Conservation (phyloP, 805 yeast genomes). For the Pichia phayaonensis region DNA sequence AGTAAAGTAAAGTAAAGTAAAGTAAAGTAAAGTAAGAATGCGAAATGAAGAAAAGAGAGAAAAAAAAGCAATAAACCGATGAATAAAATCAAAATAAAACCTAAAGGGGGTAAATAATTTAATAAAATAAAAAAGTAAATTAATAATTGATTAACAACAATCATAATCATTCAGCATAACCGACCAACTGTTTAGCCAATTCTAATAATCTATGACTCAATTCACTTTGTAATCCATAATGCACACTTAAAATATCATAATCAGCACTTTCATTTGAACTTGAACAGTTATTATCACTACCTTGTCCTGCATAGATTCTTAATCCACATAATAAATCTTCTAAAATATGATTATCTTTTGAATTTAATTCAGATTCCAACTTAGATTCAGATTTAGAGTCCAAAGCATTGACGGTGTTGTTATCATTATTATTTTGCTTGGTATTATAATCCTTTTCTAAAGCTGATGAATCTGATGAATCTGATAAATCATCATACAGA, state of each 20-base stretch:
- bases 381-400: background rate
- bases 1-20: background rate
- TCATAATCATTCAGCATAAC: slow-evolving; percentile 15
- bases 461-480: no score
- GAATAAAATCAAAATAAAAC: no score
- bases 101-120: no score
- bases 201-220: slow-evolving; percentile 24
- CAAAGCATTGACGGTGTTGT: no score
- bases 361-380: background rate
- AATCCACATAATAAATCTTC: slow-evolving; percentile 10
- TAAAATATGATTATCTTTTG: slow-evolving; percentile 1
- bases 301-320: slow-evolving; percentile 11
- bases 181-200: slow-evolving; percentile 24
- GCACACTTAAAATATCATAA: slow-evolving; percentile 19
- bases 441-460: no score
- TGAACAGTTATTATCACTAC: background rate
- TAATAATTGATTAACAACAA: background rate
- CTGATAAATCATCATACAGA: background rate
- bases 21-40: background rate
- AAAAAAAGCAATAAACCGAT: background rate
- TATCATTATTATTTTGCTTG: no score
- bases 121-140: no score
- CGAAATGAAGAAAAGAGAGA: background rate
- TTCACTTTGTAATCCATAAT: slow-evolving; percentile 24
- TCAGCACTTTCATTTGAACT: slow-evolving; percentile 11